phyloP scores from a whole-genome alignment of 2,329 filamentous ascomycete species.

The Penicillium sp. region DNA sequence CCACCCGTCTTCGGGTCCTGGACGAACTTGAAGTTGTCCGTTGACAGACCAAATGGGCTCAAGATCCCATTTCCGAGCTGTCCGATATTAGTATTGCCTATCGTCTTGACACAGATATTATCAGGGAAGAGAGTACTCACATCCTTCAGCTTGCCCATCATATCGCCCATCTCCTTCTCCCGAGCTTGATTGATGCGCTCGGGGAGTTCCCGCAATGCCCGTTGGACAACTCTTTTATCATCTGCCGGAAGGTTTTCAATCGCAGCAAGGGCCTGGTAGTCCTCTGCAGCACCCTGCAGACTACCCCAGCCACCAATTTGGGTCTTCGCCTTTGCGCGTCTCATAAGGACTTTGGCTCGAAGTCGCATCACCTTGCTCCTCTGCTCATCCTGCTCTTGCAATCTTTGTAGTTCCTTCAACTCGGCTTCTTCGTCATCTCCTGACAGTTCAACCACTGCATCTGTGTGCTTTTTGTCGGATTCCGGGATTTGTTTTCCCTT shows the following conservation, averaged over 20 bases:
- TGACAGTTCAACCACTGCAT: constrained; percentile 51
- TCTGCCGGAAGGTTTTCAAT: constrained; percentile 59
- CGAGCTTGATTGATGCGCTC: constrained; percentile 71
- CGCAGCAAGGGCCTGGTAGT: constrained; percentile 70
- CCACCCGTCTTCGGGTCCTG: constrained; percentile 87
- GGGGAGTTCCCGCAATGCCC: constrained; percentile 65
- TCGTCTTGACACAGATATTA: constrained; percentile 1
- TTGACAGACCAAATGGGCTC: constrained; percentile 89
- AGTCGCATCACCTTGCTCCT: constrained; percentile 70
- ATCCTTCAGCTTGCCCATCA: constrained; percentile 95
- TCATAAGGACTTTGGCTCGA: constrained; percentile 76
- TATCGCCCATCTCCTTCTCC: constrained; percentile 85
- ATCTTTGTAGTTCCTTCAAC: constrained; percentile 43
- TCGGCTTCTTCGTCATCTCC: constrained; percentile 41
- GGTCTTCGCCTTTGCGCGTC: constrained; percentile 70
- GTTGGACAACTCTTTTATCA: constrained; percentile 66
- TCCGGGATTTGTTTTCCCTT: constrained; percentile 16
- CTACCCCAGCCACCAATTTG: constrained; percentile 75
- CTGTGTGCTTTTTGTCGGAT: constrained; percentile 14
- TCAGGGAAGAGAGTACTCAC: constrained; percentile 43
- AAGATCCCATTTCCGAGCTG: constrained; percentile 84
- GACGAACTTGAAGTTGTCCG: constrained; percentile 90
- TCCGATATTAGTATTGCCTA: neutral
- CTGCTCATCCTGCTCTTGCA: constrained; percentile 47
- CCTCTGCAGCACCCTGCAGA: constrained; percentile 72